Evolutionary conservation across 1,284 basidiomycete genomes (phyloP).

Genomic region (Cryptococcus hybrid): DNA sequence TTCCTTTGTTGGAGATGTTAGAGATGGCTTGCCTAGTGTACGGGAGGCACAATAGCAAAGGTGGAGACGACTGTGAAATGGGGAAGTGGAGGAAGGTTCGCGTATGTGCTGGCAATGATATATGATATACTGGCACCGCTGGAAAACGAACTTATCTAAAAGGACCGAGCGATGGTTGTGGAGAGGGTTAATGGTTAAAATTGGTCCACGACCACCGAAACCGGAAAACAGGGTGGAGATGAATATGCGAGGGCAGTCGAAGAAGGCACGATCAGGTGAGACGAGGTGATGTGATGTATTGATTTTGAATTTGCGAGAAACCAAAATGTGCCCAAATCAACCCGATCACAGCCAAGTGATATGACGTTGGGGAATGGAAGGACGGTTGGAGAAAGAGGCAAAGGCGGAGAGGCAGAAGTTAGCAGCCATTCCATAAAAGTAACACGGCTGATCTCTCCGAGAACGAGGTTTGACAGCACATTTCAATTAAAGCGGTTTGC

Average conservation of each 20-base stretch:
- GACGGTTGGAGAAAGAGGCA: neutral
- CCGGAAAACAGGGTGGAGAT: neutral
- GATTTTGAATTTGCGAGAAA: no score
- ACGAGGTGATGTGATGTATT: neutral
- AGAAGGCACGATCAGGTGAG: neutral
- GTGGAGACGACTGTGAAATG: neutral
- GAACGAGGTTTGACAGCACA: no score
- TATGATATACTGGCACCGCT: no score
- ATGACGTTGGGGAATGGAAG: no score
- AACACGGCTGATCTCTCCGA: no score
- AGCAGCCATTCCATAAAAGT: neutral
- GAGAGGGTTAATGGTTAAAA: neutral
- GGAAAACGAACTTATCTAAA: neutral
- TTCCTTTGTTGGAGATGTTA: no score
- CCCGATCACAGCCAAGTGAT: no score
- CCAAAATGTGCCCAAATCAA: no score
- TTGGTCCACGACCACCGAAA: neutral
- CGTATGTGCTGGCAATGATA: no score
- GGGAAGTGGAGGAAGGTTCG: neutral
- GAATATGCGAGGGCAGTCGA: neutral
- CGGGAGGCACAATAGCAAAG: no score
- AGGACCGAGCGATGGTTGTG: neutral
- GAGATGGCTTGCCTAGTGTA: no score
- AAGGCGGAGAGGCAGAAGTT: neutral
- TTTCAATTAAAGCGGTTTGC: no score